A percentile compares a stretch with the other conserved stretches of the same genome.
These are phyloP conservation scores for Cryptococcus depauperatus DNA, from an alignment of 1,284 basidiomycete species.

Conservation along the genomic window DNA sequence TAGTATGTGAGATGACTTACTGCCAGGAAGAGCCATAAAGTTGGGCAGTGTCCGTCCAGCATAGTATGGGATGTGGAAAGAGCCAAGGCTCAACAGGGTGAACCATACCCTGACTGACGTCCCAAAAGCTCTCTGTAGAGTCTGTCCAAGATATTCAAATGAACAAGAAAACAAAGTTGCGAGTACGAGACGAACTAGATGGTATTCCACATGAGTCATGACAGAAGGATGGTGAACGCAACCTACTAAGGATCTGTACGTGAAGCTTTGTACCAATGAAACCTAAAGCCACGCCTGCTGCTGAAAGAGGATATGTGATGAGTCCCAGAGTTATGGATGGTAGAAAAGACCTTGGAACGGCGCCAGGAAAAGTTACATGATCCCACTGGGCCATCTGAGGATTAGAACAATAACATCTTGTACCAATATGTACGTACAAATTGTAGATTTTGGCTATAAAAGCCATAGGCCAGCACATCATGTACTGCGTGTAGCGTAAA, in stretches of 20 bases:
- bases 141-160: conserved; percentile 58
- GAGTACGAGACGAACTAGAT: conserved; percentile 65
- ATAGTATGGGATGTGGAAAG: conserved; percentile 92
- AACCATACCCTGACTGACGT: conserved; percentile 55
- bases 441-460: conserved; percentile 26
- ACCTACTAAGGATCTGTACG: conserved; percentile 57
- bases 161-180: conserved; percentile 59
- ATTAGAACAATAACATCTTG: neutral
- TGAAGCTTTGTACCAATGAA: conserved; percentile 53
- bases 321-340: conserved; percentile 51
- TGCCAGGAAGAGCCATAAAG: conserved; percentile 75
- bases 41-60: conserved; percentile 88
- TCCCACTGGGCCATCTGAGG: conserved; percentile 59
- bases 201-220: conserved; percentile 2
- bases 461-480: conserved; percentile 68
- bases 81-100: conserved; percentile 60
- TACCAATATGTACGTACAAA: conserved; percentile 6
- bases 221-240: conserved; percentile 45
- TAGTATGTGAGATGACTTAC: conserved; percentile 47
- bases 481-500: conserved; percentile 90
- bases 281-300: conserved; percentile 46
- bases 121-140: conserved; percentile 59
- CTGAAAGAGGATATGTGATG: conserved; percentile 48
- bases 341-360: conserved; percentile 53
- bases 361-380: conserved; percentile 79